These are phyloP conservation scores for Achaetomiella virescens DNA, from an alignment of 495 filamentous ascomycete genomes.

Conservation along the genomic window DNA sequence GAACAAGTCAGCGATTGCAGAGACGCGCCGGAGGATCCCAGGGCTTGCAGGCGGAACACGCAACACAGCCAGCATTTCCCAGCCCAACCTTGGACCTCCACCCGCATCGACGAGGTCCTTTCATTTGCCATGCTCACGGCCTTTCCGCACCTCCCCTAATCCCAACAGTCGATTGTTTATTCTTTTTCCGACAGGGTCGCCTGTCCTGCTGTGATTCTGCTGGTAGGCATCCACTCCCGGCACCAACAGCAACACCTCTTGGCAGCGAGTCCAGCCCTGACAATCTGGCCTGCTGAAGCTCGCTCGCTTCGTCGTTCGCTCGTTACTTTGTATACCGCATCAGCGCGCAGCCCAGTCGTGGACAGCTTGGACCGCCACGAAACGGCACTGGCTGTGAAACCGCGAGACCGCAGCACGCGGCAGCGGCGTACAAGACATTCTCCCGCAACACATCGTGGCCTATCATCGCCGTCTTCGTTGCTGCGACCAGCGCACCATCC, in stretches of 20 bases:
- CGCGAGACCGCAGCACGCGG: conserved; percentile 16
- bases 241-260: conserved; percentile 13
- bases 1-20: background rate
- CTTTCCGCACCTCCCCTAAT: background rate
- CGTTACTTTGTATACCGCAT: background rate
- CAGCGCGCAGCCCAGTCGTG: conserved; percentile 2
- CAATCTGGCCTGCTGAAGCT: conserved; percentile 2
- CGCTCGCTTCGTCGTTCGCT: conserved; percentile 8
- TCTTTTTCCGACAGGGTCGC: conserved; percentile 1
- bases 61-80: conserved; percentile 9
- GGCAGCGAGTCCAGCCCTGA: conserved; percentile 8
- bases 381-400: background rate
- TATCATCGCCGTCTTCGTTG: conserved; percentile 13
- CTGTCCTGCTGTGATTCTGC: conserved; percentile 5
- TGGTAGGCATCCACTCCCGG: conserved; percentile 1
- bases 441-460: conserved; percentile 10
- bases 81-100: background rate
- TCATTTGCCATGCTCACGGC: conserved; percentile 7
- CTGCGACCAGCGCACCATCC: conserved; percentile 17
- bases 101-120: conserved; percentile 7
- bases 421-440: conserved; percentile 7
- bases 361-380: conserved; percentile 5
- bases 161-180: background rate
- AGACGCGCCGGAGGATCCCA: background rate
- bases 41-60: conserved; percentile 1